A percentile compares a stretch with the other conserved stretches of the same genome.
These are phyloP conservation scores for Fusarium longipes DNA, from an alignment of 2,329 filamentous ascomycete species.

Conservation along the genomic window DNA sequence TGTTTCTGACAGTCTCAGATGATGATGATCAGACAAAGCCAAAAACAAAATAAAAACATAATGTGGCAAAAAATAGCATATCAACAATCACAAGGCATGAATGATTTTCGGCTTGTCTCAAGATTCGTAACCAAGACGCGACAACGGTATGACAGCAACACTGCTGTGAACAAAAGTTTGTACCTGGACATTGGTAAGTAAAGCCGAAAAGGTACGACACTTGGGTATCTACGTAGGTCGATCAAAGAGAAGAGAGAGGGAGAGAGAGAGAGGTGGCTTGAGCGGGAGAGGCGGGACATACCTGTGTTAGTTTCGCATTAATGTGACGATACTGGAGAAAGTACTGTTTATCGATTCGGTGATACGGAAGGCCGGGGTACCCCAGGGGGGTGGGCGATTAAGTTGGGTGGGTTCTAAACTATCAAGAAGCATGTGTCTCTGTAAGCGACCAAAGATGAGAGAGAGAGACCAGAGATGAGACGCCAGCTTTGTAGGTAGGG, in stretches of 20 bases:
- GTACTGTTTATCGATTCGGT: constrained; percentile 27
- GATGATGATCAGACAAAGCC: not conserved
- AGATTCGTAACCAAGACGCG: constrained; percentile 21
- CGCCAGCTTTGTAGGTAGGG: constrained; percentile 1
- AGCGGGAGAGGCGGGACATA: constrained; percentile 34
- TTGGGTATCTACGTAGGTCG: too few species aligned
- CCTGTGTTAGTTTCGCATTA: constrained; percentile 3
- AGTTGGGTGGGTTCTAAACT: not conserved
- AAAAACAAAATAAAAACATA: too few species aligned
- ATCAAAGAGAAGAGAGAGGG: constrained; percentile 1
- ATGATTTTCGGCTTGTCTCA: constrained; percentile 1
- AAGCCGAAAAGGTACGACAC: too few species aligned
- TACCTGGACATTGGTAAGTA: not conserved
- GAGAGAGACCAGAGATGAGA: constrained; percentile 27
- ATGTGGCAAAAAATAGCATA: constrained; percentile 22
- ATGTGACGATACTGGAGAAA: not conserved
- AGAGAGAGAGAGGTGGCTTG: constrained; percentile 5
- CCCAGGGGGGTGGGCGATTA: constrained; percentile 14
- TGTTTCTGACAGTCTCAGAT: not conserved
- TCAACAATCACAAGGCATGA: constrained; percentile 2
- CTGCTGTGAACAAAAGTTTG: not conserved
- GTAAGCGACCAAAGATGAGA: not conserved
- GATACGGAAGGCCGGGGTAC: constrained; percentile 38
- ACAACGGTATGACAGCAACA: constrained; percentile 12
- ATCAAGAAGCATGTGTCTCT: constrained; percentile 26